Evolutionary conservation across 441 rosid species (phyloP).

Genomic region (Lepidium campestre): DNA sequence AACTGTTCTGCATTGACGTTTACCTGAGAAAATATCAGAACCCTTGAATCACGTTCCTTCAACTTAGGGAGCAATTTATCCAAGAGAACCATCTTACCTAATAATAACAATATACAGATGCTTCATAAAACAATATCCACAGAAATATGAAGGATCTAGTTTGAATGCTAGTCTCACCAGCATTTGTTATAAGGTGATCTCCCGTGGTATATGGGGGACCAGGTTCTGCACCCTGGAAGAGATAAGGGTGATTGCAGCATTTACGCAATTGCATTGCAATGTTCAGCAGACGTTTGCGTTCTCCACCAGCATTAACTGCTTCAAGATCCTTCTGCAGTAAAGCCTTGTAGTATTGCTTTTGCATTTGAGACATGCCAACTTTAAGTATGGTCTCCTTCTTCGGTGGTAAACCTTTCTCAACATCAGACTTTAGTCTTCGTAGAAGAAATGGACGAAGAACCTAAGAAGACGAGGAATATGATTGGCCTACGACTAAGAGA

Average conservation of each 20-base stretch:
- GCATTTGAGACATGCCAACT: slow-evolving; percentile 99
- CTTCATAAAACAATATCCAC: not conserved
- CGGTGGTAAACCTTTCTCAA: slow-evolving; percentile 99
- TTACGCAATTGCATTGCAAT: slow-evolving; percentile 99
- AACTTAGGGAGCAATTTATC: slow-evolving; percentile 97
- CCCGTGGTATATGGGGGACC: slow-evolving; percentile 99
- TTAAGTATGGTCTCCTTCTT: slow-evolving; percentile 97
- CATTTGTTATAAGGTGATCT: slow-evolving; percentile 84
- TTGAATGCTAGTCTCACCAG: slow-evolving; percentile 52
- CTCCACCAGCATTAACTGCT: slow-evolving; percentile 99
- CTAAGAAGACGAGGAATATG: slow-evolving; percentile 25
- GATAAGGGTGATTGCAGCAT: slow-evolving; percentile 99
- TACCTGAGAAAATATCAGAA: slow-evolving; percentile 97
- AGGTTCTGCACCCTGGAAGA: slow-evolving; percentile 99
- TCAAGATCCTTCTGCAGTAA: slow-evolving; percentile 97
- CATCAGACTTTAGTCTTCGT: slow-evolving; percentile 94
- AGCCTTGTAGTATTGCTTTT: slow-evolving; percentile 86
- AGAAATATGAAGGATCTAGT: not conserved
- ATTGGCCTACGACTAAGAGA: not conserved
- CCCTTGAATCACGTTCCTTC: slow-evolving; percentile 98
- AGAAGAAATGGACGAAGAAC: slow-evolving; percentile 99
- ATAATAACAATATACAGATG: slow-evolving; percentile 15
- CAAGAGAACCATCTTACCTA: slow-evolving; percentile 99
- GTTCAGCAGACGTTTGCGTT: slow-evolving; percentile 92
- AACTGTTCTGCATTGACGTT: slow-evolving; percentile 1